These are phyloP conservation scores for Coemansia sp. DNA, from an alignment of 192 early-diverging fungal genomes.

Conservation along the genomic window DNA sequence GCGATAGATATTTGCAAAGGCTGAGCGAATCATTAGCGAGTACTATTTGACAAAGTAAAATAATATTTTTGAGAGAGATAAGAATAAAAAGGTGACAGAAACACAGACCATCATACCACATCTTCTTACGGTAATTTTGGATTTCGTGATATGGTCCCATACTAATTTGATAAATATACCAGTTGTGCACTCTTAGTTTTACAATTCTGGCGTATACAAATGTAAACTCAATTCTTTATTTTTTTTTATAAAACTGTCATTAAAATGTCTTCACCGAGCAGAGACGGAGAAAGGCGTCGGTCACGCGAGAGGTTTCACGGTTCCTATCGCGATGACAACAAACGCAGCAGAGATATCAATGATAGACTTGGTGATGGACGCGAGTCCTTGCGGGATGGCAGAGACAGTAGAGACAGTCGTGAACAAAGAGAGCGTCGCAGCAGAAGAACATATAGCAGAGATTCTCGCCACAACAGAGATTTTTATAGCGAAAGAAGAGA, in stretches of 20 bases:
- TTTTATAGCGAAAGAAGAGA: background rate
- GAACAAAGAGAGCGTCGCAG: background rate
- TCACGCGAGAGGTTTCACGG: too few species aligned
- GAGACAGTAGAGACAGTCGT: background rate
- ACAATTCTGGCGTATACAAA: too few species aligned
- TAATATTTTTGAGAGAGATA: constrained; percentile 3
- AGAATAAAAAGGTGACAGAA: constrained; percentile 3
- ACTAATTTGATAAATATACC: too few species aligned
- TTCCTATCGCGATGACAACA: too few species aligned
- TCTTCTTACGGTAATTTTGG: too few species aligned
- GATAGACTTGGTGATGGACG: background rate
- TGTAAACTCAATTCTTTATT: too few species aligned
- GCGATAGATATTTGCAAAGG: constrained; percentile 25
- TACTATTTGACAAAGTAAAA: background rate
- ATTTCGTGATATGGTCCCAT: too few species aligned
- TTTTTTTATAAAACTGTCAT: too few species aligned
- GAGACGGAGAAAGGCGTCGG: background rate
- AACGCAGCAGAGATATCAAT: too few species aligned
- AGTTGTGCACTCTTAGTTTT: too few species aligned
- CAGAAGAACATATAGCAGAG: background rate
- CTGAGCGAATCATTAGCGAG: constrained; percentile 35
- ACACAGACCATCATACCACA: background rate
- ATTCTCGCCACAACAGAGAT: background rate
- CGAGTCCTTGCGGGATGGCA: background rate
- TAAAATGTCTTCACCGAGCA: background rate